phyloP scores from a whole-genome alignment of 805 yeast genomes.

The Ogataea kodamae region DNA sequence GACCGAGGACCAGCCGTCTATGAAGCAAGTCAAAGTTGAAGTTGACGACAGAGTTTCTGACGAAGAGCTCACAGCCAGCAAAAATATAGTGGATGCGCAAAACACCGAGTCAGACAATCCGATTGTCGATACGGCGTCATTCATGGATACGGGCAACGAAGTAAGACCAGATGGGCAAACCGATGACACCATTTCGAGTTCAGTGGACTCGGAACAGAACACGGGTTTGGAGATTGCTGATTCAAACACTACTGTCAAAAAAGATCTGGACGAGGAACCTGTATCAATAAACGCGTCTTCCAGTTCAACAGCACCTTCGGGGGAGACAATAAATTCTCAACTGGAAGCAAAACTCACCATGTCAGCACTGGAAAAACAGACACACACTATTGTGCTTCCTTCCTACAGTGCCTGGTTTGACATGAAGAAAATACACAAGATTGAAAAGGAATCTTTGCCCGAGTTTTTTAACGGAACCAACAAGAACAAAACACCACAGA shows the following conservation, averaged over 20 bases:
- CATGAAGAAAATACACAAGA: constrained; percentile 63
- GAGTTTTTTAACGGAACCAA: constrained; percentile 69
- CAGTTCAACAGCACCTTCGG: background rate
- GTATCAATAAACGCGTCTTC: background rate
- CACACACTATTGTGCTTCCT: constrained; percentile 82
- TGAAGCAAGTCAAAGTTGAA: constrained; percentile 3
- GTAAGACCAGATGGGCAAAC: too few species aligned
- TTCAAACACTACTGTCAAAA: background rate
- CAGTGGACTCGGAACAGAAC: too few species aligned
- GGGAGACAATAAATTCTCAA: constrained; percentile 4
- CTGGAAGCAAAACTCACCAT: constrained; percentile 18
- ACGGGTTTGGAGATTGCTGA: too few species aligned
- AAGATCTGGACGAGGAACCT: constrained; percentile 5
- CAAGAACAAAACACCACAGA: constrained; percentile 75
- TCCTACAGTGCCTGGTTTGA: constrained; percentile 87
- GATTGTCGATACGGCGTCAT: too few species aligned
- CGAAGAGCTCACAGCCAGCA: background rate
- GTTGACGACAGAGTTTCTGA: background rate
- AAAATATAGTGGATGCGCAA: background rate
- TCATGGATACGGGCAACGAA: too few species aligned
- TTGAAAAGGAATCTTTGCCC: constrained; percentile 81
- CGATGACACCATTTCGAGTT: too few species aligned
- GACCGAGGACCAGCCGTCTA: background rate
- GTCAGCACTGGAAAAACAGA: constrained; percentile 42
- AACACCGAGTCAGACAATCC: too few species aligned